Base-by-base conservation (phyloP, 768 basidiomycete species). In the Collybiopsis luxurians region DNA sequence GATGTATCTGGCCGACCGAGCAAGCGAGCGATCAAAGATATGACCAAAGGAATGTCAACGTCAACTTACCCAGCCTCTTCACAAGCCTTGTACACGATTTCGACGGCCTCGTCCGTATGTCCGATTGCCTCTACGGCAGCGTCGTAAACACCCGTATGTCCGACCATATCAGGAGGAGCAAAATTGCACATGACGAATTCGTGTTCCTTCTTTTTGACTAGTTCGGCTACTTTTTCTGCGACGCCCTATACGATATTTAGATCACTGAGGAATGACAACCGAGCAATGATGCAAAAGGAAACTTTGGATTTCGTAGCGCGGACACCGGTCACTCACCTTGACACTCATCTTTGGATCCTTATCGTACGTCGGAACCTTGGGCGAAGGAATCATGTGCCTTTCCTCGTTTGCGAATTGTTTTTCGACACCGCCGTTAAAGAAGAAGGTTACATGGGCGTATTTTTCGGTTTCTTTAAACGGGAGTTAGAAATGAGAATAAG, bases 111-210 rank as follows among this genome's bases (percentile, higher is more conserved):
- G 71, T 98, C 95, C 1, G 95, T 97, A n/a, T 85, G 83, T 1
- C 82, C 76, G 69, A 97, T 90, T 4, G 95, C 95, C 60, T 87
- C 74, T 34, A 96, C 90, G 1, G 95, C 95, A 0, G 95, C 95
- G 1, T 96, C 92, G 71, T 84, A 96, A 26, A 88, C 75, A 58
- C 95, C 95, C 0, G 95, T 97, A 73, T 96, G 95, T 34, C 95
- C 94, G 53, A 96, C 95, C 95, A 97, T 96, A 67, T 98, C 95
- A 3, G 95, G 95, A 34, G 95, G 95, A 3, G 95, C 95, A 71
- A 96, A 97, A 75, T 96, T 97, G 77, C 93, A 96, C 94, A 97
- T 97, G 57, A 97, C 83, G 66, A 97, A 97, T 43, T 95, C 90
- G 65, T 91, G 81, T 45, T 85, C 78, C 55, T 78, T 73, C 63